Evolutionary conservation across 495 filamentous ascomycete species (phyloP), one percentile per base, ranked within the genome.

Genomic region (Neurospora tetraspora): DNA sequence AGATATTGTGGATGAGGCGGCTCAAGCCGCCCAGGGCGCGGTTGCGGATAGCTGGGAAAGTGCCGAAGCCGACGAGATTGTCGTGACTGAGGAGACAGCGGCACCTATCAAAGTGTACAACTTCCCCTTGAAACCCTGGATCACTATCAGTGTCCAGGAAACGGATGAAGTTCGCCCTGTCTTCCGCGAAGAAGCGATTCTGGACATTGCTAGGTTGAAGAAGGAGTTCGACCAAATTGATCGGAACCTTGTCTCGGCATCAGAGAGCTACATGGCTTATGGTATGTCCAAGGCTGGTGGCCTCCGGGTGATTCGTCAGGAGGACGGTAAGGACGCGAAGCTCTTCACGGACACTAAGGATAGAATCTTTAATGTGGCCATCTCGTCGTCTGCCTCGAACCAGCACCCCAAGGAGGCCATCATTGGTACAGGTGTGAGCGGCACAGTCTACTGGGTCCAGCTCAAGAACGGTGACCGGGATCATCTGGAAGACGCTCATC

Each of bases 151-250:
- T 37, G 77, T 86, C 68, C 83, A 83, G 45, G 84, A 85, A n/a
- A 79, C 81, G 16, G 81, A 84, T n/a, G 81, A 82, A 39, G 71
- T 81, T 40, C 86, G 86, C 23, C 80, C 85, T n/a, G 78, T 83
- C 14, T 88, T 91, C 78, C 89, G 88, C 23, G 88, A 91, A 69
- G 91, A 94, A 76, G 83, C 88, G 7, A 87, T 96, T 69, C 90
- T 96, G 80, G 91, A 94, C 74, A 94, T 99, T 80, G 94, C 95
- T 45, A 89, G 93, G 47, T 86, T 98, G 71, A 97, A 97, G 85
- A 98, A 98, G 82, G 92, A 96, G 8, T 98, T 98, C 76, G 96
- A 99, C 80, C 96, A 98, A 80, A 89, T 96, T 69, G 96, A 99
- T 78, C 92, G 96, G 70, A 96, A 93, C 69, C 85, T 99, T 61